Base-by-base conservation (phyloP, 306 rosid species). In the Citrullus colocynthis region DNA sequence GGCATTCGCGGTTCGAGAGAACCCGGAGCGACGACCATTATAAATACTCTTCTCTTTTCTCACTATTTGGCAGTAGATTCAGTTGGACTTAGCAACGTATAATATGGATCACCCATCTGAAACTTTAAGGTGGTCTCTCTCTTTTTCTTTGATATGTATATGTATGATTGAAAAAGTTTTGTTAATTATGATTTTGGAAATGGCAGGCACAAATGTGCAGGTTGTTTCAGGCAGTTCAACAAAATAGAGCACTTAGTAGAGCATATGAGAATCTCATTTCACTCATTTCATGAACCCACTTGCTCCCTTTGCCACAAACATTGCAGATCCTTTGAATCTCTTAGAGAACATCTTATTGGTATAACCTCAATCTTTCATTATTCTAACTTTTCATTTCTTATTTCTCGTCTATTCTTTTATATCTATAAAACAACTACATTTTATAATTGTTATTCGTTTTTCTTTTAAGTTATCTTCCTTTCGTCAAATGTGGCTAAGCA, bases 261-360 rank as follows among this genome's bases (percentile, higher is more conserved):
- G 76, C 99, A 96, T 89, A 96, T 96, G 99, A 92, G 90, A 77
- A 86, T 51, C 81, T 92, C 98, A 12, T 91, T 85, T 79, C 99
- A 96, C 87, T 96, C 99, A 0, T 84, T 55, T 86, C 98, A 96
- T 80, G 99, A 96, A 86, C 98, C 99, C 79, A 75, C 78, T 11
- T 96, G 99, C 48, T 91, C 91, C n/a, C 75, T 96, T 80, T 96
- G 99, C 80, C 79, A 78, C 81, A 96, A 96, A 81, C 99, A 92
- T 73, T 92, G 98, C 89, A 88, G 97, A 81, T 96, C 91, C 55
- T 86, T 92, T 78, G 99, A 96, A 78, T 96, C 99, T 70, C 90
- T 96, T 8, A 85, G 98, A 82, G 99, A 92, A 85, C 99, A 96
- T 83, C 91, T 96, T 61, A 88, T 87, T 51, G 99, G 99, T 92